Conservation (phyloP, 805 yeast genomes). For the Pichia phayaonensis region DNA sequence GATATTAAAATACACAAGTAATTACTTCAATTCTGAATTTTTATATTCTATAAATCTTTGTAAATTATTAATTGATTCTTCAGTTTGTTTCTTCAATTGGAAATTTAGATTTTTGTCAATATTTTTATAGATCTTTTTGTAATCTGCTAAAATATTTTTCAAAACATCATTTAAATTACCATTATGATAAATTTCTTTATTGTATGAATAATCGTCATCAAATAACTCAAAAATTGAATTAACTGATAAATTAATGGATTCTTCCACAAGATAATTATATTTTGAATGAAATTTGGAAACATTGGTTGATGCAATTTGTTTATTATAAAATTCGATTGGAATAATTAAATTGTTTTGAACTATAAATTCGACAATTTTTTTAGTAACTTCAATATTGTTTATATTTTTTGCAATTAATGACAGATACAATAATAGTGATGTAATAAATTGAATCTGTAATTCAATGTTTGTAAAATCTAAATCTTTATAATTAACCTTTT, state of each 20-base stretch:
- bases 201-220: slow-evolving; percentile 70
- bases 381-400: slow-evolving; percentile 12
- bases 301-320: slow-evolving; percentile 1
- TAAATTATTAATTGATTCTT: slow-evolving; percentile 59
- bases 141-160: slow-evolving; percentile 34
- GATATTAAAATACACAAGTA: neutral
- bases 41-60: slow-evolving; percentile 77
- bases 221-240: slow-evolving; percentile 71
- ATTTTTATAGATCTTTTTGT: slow-evolving; percentile 47
- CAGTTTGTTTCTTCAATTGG: slow-evolving; percentile 53
- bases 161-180: slow-evolving; percentile 40
- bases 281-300: slow-evolving; percentile 20
- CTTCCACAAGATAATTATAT: slow-evolving; percentile 20
- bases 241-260: slow-evolving; percentile 44
- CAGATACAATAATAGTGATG: slow-evolving; percentile 19
- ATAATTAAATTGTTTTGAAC: slow-evolving; percentile 20
- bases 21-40: slow-evolving; percentile 10
- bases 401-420: slow-evolving; percentile 21
- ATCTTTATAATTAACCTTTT: neutral
- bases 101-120: slow-evolving; percentile 59
- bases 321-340: slow-evolving; percentile 12
- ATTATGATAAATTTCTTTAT: slow-evolving; percentile 55
- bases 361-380: slow-evolving; percentile 19
- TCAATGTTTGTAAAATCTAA: slow-evolving; percentile 8
- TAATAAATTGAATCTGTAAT: slow-evolving; percentile 15